Percentiles rank a stretch among this genome's conserved stretches.
These are phyloP conservation scores for Penicillium palitans DNA, from an alignment of 2,329 filamentous ascomycete genomes.

Conservation along the genomic window DNA sequence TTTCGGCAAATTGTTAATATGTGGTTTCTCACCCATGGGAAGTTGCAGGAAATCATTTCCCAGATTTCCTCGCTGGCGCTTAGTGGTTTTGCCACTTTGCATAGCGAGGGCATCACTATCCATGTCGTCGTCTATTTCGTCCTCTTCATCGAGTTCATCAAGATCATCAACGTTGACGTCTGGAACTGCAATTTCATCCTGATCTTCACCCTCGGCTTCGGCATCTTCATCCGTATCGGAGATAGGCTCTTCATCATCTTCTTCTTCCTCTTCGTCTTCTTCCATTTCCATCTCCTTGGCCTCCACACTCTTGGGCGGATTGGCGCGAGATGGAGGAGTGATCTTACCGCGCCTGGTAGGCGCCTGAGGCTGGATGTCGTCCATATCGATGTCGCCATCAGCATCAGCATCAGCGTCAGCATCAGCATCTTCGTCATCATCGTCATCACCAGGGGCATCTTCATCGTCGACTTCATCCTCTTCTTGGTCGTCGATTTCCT, in stretches of 20 bases:
- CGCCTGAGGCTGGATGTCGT: constrained; percentile 45
- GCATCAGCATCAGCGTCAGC: constrained; percentile 31
- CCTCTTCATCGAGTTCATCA: constrained; percentile 44
- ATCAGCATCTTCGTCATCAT: constrained; percentile 38
- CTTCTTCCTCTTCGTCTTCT: constrained; percentile 35
- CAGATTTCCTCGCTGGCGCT: constrained; percentile 64
- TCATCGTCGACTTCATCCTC: constrained; percentile 44
- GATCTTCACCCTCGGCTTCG: constrained; percentile 51
- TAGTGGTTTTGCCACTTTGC: constrained; percentile 66
- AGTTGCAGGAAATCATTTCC: constrained; percentile 54
- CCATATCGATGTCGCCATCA: constrained; percentile 47
- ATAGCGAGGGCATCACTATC: constrained; percentile 48
- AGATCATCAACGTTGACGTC: constrained; percentile 41
- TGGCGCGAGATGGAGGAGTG: constrained; percentile 37
- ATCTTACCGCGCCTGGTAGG: constrained; percentile 42
- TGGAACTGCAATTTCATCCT: constrained; percentile 48
- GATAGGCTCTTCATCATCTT: constrained; percentile 51
- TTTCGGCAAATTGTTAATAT: background rate
- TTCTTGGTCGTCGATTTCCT: constrained; percentile 50
- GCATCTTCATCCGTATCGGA: constrained; percentile 50
- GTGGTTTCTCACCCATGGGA: constrained; percentile 53
- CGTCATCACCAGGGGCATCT: constrained; percentile 39
- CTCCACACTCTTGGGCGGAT: constrained; percentile 47
- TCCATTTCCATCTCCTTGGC: constrained; percentile 49
- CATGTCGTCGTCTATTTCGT: constrained; percentile 45